phyloP scores from a whole-genome alignment of 345 rosid species.

The Carallia pectinifolia region DNA sequence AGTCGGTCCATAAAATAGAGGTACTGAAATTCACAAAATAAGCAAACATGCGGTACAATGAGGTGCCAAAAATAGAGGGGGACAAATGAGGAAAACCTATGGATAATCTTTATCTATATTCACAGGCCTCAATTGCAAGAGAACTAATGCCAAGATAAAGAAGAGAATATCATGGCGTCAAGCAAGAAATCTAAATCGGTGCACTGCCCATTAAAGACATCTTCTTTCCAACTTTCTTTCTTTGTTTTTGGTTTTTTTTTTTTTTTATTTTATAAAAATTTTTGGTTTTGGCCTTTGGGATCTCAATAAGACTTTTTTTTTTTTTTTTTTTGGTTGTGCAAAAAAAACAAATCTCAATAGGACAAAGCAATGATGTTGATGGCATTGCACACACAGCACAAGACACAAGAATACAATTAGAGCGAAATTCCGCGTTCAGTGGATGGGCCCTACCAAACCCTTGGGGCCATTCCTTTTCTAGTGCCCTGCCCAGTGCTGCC shows the following conservation, averaged over 20 bases:
- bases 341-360: not conserved
- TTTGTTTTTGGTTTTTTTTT: not conserved
- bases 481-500: not conserved
- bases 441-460: constrained; percentile 24
- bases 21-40: too few species aligned
- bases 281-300: not conserved
- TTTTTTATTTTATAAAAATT: not conserved
- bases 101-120: constrained; percentile 22
- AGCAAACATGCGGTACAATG: too few species aligned
- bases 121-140: not conserved
- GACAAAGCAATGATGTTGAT: constrained; percentile 9
- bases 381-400: constrained; percentile 6
- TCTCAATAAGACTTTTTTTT: constrained; percentile 3
- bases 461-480: constrained; percentile 10
- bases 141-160: not conserved
- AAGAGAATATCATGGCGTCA: too few species aligned
- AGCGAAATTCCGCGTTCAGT: constrained; percentile 8
- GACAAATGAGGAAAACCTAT: not conserved
- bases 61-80: too few species aligned
- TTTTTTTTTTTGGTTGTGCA: too few species aligned
- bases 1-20: too few species aligned
- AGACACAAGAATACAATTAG: not conserved
- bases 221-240: not conserved
- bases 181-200: too few species aligned
- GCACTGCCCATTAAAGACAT: not conserved